phyloP scores from a whole-genome alignment of 2,329 filamentous ascomycete species.

The Sclerotinia spermophila region DNA sequence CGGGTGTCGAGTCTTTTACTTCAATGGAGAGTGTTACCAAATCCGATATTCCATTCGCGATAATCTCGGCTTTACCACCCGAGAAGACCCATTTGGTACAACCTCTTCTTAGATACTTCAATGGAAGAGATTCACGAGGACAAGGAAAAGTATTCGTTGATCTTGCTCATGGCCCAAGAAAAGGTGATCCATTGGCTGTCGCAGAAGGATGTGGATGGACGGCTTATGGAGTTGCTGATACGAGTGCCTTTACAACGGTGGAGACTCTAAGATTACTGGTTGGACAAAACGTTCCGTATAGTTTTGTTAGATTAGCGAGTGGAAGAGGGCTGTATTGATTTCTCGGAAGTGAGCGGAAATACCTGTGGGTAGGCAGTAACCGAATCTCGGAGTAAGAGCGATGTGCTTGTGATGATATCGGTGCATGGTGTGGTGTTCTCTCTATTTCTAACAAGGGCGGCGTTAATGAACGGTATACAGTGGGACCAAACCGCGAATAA shows the following conservation, averaged over 20 bases:
- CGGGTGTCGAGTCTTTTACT: constrained; percentile 60
- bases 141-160: constrained; percentile 73
- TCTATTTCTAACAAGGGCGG: background rate
- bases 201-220: constrained; percentile 74
- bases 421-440: background rate
- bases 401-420: background rate
- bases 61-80: constrained; percentile 73
- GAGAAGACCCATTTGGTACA: constrained; percentile 77
- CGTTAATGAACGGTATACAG: background rate
- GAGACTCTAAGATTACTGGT: constrained; percentile 75
- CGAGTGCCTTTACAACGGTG: constrained; percentile 79
- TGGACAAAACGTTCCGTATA: constrained; percentile 83
- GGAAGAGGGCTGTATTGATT: constrained; percentile 49
- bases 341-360: background rate
- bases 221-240: constrained; percentile 74
- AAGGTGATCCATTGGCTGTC: constrained; percentile 64
- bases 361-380: background rate
- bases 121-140: constrained; percentile 22
- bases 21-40: constrained; percentile 77
- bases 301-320: constrained; percentile 74
- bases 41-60: constrained; percentile 74
- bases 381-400: background rate
- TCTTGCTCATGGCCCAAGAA: constrained; percentile 61
- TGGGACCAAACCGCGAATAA: background rate
- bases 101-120: constrained; percentile 70